A percentile compares a stretch with the other conserved stretches of the same genome.
Conservation (phyloP, 805 yeast species). For the Wickerhamiella alocasiicola region DNA sequence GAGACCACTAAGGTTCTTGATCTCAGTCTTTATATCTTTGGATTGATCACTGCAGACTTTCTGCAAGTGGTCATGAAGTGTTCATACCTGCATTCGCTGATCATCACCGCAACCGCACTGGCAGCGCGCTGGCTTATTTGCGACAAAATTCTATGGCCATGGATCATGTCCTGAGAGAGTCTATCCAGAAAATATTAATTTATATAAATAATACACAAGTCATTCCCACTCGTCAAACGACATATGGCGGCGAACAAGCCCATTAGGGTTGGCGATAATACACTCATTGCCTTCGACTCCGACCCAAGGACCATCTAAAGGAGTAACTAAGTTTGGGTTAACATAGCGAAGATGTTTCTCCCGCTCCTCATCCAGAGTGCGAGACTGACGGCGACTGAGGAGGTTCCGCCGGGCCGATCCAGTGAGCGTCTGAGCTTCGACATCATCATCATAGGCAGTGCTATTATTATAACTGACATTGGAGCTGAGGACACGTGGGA, state of each 20-base stretch:
- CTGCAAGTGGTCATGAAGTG: constrained; percentile 33
- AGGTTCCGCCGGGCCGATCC: neutral
- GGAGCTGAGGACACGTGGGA: constrained; percentile 3
- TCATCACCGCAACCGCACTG: constrained; percentile 22
- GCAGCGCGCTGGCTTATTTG: constrained; percentile 7
- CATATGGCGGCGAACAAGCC: constrained; percentile 29
- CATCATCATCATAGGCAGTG: neutral
- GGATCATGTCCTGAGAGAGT: neutral
- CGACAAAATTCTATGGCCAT: constrained; percentile 10
- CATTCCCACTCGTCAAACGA: constrained; percentile 35
- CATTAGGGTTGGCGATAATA: constrained; percentile 36
- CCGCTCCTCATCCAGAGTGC: constrained; percentile 67
- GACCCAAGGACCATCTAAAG: constrained; percentile 78
- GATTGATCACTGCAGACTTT: constrained; percentile 55
- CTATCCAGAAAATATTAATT: neutral
- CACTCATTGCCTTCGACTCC: constrained; percentile 46
- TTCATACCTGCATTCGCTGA: constrained; percentile 25
- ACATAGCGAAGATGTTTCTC: constrained; percentile 61
- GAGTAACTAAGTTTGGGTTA: constrained; percentile 58
- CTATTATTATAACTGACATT: constrained; percentile 3
- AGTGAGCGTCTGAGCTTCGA: neutral
- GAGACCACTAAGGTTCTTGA: constrained; percentile 59
- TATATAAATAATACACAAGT: neutral
- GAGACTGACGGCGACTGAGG: constrained; percentile 26
- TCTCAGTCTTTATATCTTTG: constrained; percentile 48